Evolutionary conservation across 2,329 filamentous ascomycete species (phyloP), one percentile per base, ranked within the genome.

Genomic region (Calonectria montana): DNA sequence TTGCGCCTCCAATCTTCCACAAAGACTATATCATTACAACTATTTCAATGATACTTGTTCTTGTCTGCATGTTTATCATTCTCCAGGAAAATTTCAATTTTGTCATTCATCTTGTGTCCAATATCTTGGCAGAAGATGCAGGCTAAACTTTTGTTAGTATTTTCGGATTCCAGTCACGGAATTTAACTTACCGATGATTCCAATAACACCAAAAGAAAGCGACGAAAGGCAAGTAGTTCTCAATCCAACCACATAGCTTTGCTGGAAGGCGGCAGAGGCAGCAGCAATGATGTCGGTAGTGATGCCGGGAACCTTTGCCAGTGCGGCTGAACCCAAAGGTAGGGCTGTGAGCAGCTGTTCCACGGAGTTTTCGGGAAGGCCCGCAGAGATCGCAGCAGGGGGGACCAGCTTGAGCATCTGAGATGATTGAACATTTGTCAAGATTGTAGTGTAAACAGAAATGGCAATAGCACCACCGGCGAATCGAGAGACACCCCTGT

Each of bases 401-500:
- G 83, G 81, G 16, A 86, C 80, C 7, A 83, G 78, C 15, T 76
- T 75, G 8, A 73, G 73, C 8, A 81, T 81, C 62, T 80, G 77
- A 15, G 80, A 79, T 10, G 73, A 73, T 23, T 82, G 77, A 2
- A 78, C 80, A 64, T 85, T 86, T 64, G 80, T 83, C 39, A 84
- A 78, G 64, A 87, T 84, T 5, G 85, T 84, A 15, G 81, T 81
- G 74, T 86, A 87, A 29, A 85, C 80, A 1, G 83, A 80, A 29
- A 80, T 82, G 65, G 84, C 84, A 62, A 87, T 81, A 12, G 83
- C 80, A 27, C 85, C 85, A 53, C 84, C 84, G 4, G 84, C 83
- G 71, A 84, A 87, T 5, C 86, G 81, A 29, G 84, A 82, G 5
- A 85, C 83, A 25, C 86, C 85, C 6, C 76, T 77, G 8, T 47